Percentiles rank a stretch among this genome's conserved stretches.
Evolutionary conservation across 352 stramenopile species (phyloP).

Genomic region (Pythium apleroticum): DNA sequence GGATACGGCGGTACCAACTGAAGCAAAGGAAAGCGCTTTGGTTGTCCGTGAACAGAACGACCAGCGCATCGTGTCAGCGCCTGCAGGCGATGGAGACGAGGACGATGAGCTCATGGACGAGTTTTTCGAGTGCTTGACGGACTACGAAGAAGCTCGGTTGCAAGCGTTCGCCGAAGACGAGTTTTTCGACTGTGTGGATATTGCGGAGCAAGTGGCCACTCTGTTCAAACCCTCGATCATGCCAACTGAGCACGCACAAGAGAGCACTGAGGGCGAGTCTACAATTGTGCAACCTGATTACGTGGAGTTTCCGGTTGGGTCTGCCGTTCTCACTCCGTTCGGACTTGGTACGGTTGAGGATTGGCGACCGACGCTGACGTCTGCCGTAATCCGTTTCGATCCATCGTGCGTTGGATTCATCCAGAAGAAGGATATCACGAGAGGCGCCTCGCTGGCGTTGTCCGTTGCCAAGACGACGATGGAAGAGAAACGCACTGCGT

Average conservation of each 20-base stretch:
- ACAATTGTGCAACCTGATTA: slow-evolving; percentile 15
- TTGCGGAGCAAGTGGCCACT: slow-evolving; percentile 52
- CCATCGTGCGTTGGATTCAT: slow-evolving; percentile 51
- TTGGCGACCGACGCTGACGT: slow-evolving; percentile 38
- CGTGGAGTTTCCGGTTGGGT: slow-evolving; percentile 53
- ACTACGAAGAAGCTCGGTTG: slow-evolving; percentile 52
- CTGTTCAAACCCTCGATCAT: slow-evolving; percentile 33
- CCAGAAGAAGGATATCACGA: slow-evolving; percentile 54
- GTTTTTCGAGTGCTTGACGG: slow-evolving; percentile 77
- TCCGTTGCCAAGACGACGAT: slow-evolving; percentile 34
- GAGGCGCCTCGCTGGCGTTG: slow-evolving; percentile 59
- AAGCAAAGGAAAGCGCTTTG: not conserved
- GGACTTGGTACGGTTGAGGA: slow-evolving; percentile 57
- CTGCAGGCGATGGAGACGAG: slow-evolving; percentile 13
- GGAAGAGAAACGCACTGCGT: slow-evolving; percentile 49
- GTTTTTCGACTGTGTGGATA: slow-evolving; percentile 82
- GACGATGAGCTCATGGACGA: slow-evolving; percentile 74
- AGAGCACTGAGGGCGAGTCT: not conserved
- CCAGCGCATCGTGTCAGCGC: not conserved
- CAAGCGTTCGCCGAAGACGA: slow-evolving; percentile 80
- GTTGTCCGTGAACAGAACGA: slow-evolving; percentile 1
- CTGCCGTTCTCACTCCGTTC: slow-evolving; percentile 62
- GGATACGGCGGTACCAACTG: not conserved
- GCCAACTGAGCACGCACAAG: not conserved
- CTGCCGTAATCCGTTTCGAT: slow-evolving; percentile 42